Base-by-base conservation (phyloP, 2,329 filamentous ascomycete genomes). In the Pseudogymnoascus sp. region DNA sequence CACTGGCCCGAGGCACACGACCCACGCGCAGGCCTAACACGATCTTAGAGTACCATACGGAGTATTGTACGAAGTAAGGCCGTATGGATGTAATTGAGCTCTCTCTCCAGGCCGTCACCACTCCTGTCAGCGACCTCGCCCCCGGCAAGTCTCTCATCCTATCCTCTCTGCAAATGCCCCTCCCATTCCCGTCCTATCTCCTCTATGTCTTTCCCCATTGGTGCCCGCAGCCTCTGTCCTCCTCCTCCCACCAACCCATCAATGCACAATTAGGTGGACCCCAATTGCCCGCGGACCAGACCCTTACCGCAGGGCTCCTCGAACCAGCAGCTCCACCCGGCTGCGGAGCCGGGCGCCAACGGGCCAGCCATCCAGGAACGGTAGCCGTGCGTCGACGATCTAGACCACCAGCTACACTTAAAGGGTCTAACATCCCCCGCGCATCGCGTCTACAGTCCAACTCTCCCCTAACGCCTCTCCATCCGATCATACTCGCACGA, bases 1-100 rank as follows among this genome's bases (percentile, higher is more conserved):
- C n/a, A 18, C 41, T 31, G 49, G 25, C 49, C 49, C 28, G 25
- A 33, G 25, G 25, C 49, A 18, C 49, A 52, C 25, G 49, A 18
- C 49, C 49, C 25, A 55, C 25, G 16, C 49, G 18, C n/a, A 33
- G 25, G n/a, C 49, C 8, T 11, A 11, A 11, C 23, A 28, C 21
- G 21, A 49, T 18, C 7, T 49, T 75, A 45, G 71, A 55, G 25
- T 55, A 55, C 45, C 49, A 55, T 55, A 16, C 16, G 16, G 16
- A 16, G 16, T 16, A 55, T 11, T 31, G 28, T 31, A 4, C 28
- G 28, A 31, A 31, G 28, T 33, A 33, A 33, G 11, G 31, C 31
- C 31, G 28, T 33, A 55, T 55, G n/a, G 28, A 9, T 21, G 3
- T 33, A 55, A 12, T 4, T 55, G 49, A 55, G 16, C 2, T 55